A percentile compares a stretch with the other conserved stretches of the same genome.
These are phyloP conservation scores for Solanum clarkiae DNA, from an alignment of 257 asterid genomes.

Conservation along the genomic window DNA sequence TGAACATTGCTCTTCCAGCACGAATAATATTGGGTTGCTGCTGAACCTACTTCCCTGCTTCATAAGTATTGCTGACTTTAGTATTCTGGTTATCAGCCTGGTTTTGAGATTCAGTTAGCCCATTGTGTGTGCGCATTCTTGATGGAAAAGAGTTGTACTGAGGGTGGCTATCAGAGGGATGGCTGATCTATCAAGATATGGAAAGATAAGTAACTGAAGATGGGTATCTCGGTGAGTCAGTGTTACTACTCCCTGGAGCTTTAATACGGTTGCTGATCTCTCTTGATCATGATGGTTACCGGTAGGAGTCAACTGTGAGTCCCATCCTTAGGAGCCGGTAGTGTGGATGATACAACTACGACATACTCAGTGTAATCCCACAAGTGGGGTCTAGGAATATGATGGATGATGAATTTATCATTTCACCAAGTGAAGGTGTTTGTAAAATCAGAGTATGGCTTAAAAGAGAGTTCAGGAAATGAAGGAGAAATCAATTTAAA, in stretches of 20 bases:
- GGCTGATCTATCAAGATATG: background rate
- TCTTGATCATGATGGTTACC: background rate
- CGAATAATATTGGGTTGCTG: background rate
- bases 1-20: background rate
- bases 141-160: background rate
- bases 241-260: background rate
- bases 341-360: background rate
- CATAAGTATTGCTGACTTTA: background rate
- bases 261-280: background rate
- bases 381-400: background rate
- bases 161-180: background rate
- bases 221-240: background rate
- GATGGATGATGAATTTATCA: background rate
- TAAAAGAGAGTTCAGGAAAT: background rate
- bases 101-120: background rate
- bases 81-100: background rate
- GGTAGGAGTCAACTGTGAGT: background rate
- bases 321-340: background rate
- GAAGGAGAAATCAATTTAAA: background rate
- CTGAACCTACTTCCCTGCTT: background rate
- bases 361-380: too few species aligned
- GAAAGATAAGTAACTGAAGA: background rate
- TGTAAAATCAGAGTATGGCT: background rate
- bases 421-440: background rate
- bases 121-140: background rate